Evolutionary conservation across 2,329 filamentous ascomycete genomes (phyloP), one percentile per base, ranked within the genome.

Genomic region (Fusarium sp.): DNA sequence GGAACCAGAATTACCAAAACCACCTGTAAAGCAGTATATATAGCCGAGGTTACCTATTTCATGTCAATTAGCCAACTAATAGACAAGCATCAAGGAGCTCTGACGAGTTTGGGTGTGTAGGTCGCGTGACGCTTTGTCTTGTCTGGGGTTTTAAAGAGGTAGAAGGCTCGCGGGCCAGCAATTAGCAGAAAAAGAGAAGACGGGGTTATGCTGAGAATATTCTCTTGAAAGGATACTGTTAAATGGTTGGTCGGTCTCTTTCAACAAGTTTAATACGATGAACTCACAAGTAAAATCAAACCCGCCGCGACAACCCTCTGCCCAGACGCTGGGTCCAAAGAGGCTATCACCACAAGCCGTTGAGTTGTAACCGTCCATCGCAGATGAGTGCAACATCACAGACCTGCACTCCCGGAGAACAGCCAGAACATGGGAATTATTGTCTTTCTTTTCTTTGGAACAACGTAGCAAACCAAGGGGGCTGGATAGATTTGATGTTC

Each of bases 271-370:
- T 15, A 3, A 9, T 17, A 7, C 41, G 3, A 3, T 37, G 13
- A 29, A 20, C 70, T 47, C 49, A 76, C 75, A 47, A n/a, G 75
- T 76, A 45, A 77, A 76, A 42, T 77, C 75, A 15, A 77, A 77
- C 3, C 75, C 75, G 6, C 74, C 75, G 14, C 75, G 73, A 65
- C 75, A 77, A 18, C 68, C 73, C 21, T 74, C 54, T 5, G 66
- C 54, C 70, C 64, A 71, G 15, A 77, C 71, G 18, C 66, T 69
- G 14, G 75, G 75, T 5, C 75, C 74, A 40, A 77, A 72, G 60
- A 74, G 53, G 60, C 65, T 68, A 71, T 77, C 75, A 20, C 67
- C 63, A 59, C 75, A 77, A 6, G 55, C 65, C 6, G 71, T 75
- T 13, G 59, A 64, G 49, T 76, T 75, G 59, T 74, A 71, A 10